A percentile compares a stretch with the other conserved stretches of the same genome.
phyloP scores from a whole-genome alignment of 1,284 basidiomycete genomes.

The Cystobasidium sp. region DNA sequence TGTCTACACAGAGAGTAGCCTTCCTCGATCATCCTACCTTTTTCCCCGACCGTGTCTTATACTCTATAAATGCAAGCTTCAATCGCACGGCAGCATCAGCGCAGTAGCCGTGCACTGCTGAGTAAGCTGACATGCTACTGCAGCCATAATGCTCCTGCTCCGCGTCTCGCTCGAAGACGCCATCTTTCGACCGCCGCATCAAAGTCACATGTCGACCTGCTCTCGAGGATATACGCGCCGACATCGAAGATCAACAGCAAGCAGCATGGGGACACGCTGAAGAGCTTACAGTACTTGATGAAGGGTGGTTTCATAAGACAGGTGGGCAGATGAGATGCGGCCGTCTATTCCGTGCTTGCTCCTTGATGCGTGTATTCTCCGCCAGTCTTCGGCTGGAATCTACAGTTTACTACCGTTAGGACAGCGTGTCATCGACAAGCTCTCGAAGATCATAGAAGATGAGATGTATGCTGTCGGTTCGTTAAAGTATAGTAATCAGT shows the following conservation, averaged over 20 bases:
- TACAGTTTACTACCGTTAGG: constrained; percentile 56
- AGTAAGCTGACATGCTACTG: neutral
- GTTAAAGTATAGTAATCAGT: neutral
- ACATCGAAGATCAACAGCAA: constrained; percentile 29
- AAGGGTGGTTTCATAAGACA: constrained; percentile 35
- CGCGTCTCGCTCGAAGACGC: constrained; percentile 4
- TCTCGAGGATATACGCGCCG: constrained; percentile 38
- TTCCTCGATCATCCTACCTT: neutral
- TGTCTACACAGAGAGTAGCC: neutral
- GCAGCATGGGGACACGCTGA: constrained; percentile 12
- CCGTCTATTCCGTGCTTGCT: constrained; percentile 44
- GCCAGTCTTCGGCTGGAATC: constrained; percentile 56
- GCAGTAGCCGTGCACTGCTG: neutral
- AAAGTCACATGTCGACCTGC: constrained; percentile 7
- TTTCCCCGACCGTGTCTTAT: neutral
- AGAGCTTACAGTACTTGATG: constrained; percentile 33
- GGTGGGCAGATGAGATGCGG: neutral
- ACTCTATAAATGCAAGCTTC: no score
- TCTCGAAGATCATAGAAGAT: constrained; percentile 54
- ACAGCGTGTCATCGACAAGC: constrained; percentile 54
- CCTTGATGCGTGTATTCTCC: constrained; percentile 54
- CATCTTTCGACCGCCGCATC: neutral
- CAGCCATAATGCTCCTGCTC: constrained; percentile 8
- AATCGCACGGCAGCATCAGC: no score
- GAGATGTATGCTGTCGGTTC: constrained; percentile 53